These are phyloP conservation scores for Tetrahymena borealis DNA, from an alignment of 73 alveolate genomes.

Conservation along the genomic window DNA sequence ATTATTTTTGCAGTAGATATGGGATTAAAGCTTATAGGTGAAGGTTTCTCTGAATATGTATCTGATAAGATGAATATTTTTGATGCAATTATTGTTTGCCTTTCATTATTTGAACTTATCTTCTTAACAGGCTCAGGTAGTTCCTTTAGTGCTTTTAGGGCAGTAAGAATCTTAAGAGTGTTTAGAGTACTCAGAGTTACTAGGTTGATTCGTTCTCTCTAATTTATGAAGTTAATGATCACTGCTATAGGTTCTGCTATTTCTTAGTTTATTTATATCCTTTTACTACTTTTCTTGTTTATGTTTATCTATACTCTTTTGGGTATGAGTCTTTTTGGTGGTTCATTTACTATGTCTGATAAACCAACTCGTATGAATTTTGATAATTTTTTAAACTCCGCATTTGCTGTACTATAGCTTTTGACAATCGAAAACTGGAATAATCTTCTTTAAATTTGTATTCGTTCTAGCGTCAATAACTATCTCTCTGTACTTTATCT, in stretches of 20 bases:
- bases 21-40: constrained; percentile 69
- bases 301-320: constrained; percentile 65
- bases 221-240: constrained; percentile 66
- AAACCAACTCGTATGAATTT: constrained; percentile 38
- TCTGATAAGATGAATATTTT: constrained; percentile 49
- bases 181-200: constrained; percentile 81
- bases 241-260: constrained; percentile 57
- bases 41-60: constrained; percentile 53
- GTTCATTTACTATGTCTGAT: constrained; percentile 17
- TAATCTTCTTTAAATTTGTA: constrained; percentile 40
- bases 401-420: constrained; percentile 59
- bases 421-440: constrained; percentile 81
- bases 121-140: constrained; percentile 20
- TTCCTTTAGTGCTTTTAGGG: constrained; percentile 41
- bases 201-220: constrained; percentile 55
- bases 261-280: constrained; percentile 55
- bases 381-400: constrained; percentile 65
- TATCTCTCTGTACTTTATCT: constrained; percentile 61
- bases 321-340: constrained; percentile 82
- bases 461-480: constrained; percentile 17
- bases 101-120: constrained; percentile 27
- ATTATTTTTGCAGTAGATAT: constrained; percentile 68
- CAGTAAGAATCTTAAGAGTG: constrained; percentile 71
- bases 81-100: constrained; percentile 29
- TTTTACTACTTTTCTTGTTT: constrained; percentile 57